phyloP scores from a whole-genome alignment of 1,284 basidiomycete genomes.

The Salmacisia buchloeana region DNA sequence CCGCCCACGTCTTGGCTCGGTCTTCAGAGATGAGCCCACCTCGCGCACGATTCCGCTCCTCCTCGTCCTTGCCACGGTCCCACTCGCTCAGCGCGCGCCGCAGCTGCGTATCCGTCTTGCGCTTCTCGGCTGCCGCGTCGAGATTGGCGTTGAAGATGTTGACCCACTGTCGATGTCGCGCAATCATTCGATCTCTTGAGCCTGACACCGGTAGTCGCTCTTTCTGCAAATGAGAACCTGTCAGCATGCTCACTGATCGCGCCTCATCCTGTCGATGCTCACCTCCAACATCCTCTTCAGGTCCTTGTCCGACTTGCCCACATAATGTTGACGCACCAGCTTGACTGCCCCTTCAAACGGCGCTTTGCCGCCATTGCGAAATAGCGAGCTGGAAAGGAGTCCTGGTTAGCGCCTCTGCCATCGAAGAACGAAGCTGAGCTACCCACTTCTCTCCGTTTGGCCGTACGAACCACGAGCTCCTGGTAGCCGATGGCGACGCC shows the following conservation, averaged over 20 bases:
- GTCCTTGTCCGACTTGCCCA: conserved; percentile 29
- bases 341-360: conserved; percentile 7
- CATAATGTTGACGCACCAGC: conserved; percentile 39
- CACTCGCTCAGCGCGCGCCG: conserved; percentile 29
- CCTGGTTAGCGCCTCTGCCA: not conserved
- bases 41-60: not conserved
- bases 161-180: conserved; percentile 44
- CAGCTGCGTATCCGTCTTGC: conserved; percentile 20
- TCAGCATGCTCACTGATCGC: too few relatives aligned
- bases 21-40: not conserved
- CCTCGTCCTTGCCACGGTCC: conserved; percentile 26
- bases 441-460: conserved; percentile 2
- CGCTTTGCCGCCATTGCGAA: not conserved
- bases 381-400: not conserved
- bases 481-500: not conserved
- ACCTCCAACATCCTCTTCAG: conserved; percentile 32
- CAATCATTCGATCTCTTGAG: conserved; percentile 26
- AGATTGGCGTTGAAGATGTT: conserved; percentile 47
- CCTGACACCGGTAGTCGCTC: conserved; percentile 27
- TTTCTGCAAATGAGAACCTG: conserved; percentile 9
- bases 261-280: too few relatives aligned
- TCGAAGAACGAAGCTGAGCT: not conserved
- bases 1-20: not conserved
- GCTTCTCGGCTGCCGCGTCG: conserved; percentile 34
- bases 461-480: conserved; percentile 5